phyloP scores from a whole-genome alignment of 176 grass and related monocot species.

The Aegilops longissima region DNA sequence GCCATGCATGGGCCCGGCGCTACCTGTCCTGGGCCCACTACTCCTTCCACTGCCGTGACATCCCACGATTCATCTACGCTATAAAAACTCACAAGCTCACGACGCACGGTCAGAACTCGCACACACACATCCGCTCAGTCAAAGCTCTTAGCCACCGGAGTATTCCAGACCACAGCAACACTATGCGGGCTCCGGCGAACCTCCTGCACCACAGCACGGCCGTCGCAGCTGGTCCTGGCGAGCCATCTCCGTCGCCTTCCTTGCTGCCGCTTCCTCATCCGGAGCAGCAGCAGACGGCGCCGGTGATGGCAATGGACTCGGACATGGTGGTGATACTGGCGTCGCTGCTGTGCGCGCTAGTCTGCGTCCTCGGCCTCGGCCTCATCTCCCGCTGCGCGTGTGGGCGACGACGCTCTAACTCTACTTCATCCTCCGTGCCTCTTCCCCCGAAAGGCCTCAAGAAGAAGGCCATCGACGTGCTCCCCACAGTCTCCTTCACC shows the following conservation, averaged over 20 bases:
- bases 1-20: no score
- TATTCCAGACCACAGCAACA: no score
- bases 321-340: conserved; percentile 64
- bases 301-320: conserved; percentile 35
- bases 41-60: no score
- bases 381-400: conserved; percentile 32
- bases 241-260: not conserved
- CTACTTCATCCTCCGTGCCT: not conserved
- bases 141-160: not conserved
- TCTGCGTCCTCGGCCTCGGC: conserved; percentile 61
- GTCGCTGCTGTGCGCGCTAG: conserved; percentile 51
- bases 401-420: not conserved
- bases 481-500: conserved; percentile 40
- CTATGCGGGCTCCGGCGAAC: not conserved
- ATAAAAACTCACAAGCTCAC: no score
- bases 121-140: not conserved
- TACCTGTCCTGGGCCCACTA: no score
- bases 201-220: not conserved
- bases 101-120: not conserved
- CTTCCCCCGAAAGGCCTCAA: conserved; percentile 43
- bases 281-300: not conserved
- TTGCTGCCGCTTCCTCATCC: not conserved
- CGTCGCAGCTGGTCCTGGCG: not conserved
- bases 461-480: conserved; percentile 51
- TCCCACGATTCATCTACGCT: no score